Evolutionary conservation across 768 basidiomycete genomes (phyloP), one percentile per base, ranked within the genome.

Genomic region (Mycena metata): DNA sequence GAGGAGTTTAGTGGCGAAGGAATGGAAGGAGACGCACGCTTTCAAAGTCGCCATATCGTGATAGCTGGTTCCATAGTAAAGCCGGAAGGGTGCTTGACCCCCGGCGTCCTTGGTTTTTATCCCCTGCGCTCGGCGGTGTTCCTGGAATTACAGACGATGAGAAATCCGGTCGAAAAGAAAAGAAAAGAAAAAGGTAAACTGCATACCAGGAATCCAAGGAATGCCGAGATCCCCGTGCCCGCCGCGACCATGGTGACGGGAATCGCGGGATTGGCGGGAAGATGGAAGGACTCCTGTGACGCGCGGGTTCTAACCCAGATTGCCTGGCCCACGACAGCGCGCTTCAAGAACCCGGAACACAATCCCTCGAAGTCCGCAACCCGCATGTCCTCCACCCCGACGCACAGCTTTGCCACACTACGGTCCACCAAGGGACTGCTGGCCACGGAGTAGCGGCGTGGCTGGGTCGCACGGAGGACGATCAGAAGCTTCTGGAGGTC

Each of bases 181-280:
- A n/a, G n/a, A n/a, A n/a, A n/a, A n/a, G n/a, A n/a, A n/a, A n/a
- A n/a, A n/a, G n/a, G n/a, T n/a, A n/a, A n/a, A n/a, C n/a, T n/a
- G n/a, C n/a, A n/a, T n/a, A n/a, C 69, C 69, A 70, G 12, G 45
- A 70, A 70, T 36, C 69, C 69, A 26, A 70, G 69, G 60, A 66
- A 70, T 0, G 69, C 46, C 10, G 64, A 49, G 16, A 70, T 63
- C 5, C 69, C 69, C 0, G 69, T 70, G 1, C 69, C 69, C 2
- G 69, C 60, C 10, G 60, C 69, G 39, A 70, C 60, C 69, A 70
- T 70, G 13, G 41, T 63, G 12, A 70, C 60, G 1, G 69, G 69
- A 12, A 63, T 56, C 8, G 24, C 15, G 6, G 69, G 69, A 39
- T 70, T 64, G 0, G 46, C 49, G 15, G 69, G 69, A 3, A 70